Evolutionary conservation across 148 eudicot species (phyloP).

Genomic region (Agrostemma githago): DNA sequence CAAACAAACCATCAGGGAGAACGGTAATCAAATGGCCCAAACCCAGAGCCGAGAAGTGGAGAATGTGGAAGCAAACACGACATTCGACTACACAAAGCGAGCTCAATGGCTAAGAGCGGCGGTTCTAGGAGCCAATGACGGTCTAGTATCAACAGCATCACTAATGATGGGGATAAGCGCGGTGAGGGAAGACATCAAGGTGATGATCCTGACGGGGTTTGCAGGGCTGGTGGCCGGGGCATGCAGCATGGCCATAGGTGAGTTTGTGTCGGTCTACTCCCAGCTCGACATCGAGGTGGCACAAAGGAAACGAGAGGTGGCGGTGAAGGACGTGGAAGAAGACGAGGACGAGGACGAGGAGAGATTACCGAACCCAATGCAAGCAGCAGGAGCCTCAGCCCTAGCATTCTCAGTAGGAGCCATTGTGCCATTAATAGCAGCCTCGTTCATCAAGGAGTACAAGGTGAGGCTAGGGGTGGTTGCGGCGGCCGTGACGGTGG

Average conservation of each 20-base stretch:
- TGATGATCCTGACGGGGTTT: slow-evolving; percentile 36
- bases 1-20: background rate
- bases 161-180: slow-evolving; percentile 48
- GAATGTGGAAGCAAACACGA: slow-evolving; percentile 13
- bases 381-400: slow-evolving; percentile 41
- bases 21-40: background rate
- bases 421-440: slow-evolving; percentile 36
- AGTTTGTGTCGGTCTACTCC: slow-evolving; percentile 39
- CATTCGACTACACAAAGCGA: slow-evolving; percentile 34
- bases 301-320: slow-evolving; percentile 23
- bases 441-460: slow-evolving; percentile 31
- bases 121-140: slow-evolving; percentile 44
- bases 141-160: slow-evolving; percentile 38
- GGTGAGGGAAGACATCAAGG: slow-evolving; percentile 34
- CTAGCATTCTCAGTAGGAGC: slow-evolving; percentile 38
- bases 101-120: slow-evolving; percentile 47
- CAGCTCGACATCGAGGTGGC: slow-evolving; percentile 40
- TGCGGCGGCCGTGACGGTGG: slow-evolving; percentile 38
- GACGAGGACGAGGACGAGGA: slow-evolving; percentile 19
- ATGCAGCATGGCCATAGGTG: slow-evolving; percentile 49
- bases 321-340: background rate
- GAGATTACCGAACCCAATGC: slow-evolving; percentile 32
- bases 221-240: slow-evolving; percentile 45
- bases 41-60: slow-evolving; percentile 5
- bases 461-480: slow-evolving; percentile 37